These are phyloP conservation scores for Cyanodermella asteris DNA, from an alignment of 2,329 filamentous ascomycete genomes.

Conservation along the genomic window DNA sequence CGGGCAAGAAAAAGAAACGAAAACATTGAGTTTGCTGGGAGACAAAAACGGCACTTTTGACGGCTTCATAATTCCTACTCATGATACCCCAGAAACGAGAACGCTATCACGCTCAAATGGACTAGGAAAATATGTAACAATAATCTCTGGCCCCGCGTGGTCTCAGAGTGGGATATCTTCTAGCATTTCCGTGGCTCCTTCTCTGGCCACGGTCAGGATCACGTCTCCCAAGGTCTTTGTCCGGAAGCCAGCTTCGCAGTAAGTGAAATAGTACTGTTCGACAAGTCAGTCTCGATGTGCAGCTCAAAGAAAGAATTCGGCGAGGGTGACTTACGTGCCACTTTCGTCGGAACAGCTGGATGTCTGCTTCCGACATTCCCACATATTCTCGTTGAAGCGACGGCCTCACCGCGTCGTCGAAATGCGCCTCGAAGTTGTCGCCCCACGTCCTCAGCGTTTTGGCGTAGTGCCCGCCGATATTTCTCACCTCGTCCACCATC, in stretches of 20 bases:
- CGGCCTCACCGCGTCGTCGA: conserved; percentile 36
- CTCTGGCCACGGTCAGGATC: conserved; percentile 40
- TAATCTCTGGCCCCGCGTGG: neutral
- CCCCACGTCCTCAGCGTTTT: conserved; percentile 48
- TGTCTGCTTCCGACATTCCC: conserved; percentile 36
- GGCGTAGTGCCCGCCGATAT: conserved; percentile 53
- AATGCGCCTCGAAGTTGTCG: conserved; percentile 41
- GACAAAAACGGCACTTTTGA: conserved; percentile 1
- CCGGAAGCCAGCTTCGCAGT: conserved; percentile 52
- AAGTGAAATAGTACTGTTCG: conserved; percentile 48
- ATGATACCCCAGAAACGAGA: conserved; percentile 11
- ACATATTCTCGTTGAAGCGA: conserved; percentile 37
- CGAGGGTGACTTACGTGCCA: conserved; percentile 48
- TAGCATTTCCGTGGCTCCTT: conserved; percentile 45
- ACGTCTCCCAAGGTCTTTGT: conserved; percentile 52
- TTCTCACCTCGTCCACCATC: conserved; percentile 45
- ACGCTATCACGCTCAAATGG: too few relatives aligned
- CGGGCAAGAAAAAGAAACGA: conserved; percentile 22
- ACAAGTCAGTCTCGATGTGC: conserved; percentile 3
- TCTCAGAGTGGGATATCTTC: conserved; percentile 42
- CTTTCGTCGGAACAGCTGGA: conserved; percentile 46
- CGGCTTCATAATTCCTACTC: conserved; percentile 1
- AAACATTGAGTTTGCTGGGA: neutral
- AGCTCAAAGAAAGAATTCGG: conserved; percentile 2
- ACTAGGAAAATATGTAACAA: neutral